Evolutionary conservation across 176 grass and related monocot genomes (phyloP).

Genomic region (Phoenix roebelenii): DNA sequence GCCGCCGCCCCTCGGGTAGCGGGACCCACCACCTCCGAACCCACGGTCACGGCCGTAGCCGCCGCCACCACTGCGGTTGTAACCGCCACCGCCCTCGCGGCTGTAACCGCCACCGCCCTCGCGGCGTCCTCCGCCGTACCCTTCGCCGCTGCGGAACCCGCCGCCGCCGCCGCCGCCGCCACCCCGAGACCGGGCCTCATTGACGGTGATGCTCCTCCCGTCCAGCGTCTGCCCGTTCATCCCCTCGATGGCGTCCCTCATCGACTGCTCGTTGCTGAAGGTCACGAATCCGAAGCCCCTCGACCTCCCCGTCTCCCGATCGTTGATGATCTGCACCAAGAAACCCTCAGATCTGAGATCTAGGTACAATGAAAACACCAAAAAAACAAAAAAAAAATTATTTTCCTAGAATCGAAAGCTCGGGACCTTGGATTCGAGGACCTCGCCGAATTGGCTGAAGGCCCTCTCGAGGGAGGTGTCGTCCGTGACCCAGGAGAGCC

Average conservation of each 20-base stretch:
- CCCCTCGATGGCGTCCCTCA: conserved; percentile 69
- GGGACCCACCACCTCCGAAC: conserved; percentile 21
- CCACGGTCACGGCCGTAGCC: conserved; percentile 13
- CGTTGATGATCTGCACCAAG: conserved; percentile 68
- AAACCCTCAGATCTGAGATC: conserved; percentile 1
- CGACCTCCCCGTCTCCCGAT: conserved; percentile 77
- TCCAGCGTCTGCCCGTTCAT: conserved; percentile 85
- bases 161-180: no score
- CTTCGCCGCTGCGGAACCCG: conserved; percentile 16
- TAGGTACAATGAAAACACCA: background rate
- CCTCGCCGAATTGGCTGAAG: conserved; percentile 64
- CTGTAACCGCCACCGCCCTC: conserved; percentile 1
- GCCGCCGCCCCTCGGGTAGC: conserved; percentile 1
- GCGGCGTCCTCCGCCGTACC: conserved; percentile 10
- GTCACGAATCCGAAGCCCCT: conserved; percentile 91
- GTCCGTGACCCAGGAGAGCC: conserved; percentile 85
- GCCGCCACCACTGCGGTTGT: conserved; percentile 39
- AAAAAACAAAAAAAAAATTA: background rate
- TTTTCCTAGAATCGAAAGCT: background rate
- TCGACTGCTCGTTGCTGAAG: conserved; percentile 56
- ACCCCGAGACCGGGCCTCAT: conserved; percentile 72
- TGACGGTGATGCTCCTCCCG: conserved; percentile 89
- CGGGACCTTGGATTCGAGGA: conserved; percentile 77
- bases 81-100: conserved; percentile 36
- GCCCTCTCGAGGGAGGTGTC: conserved; percentile 60